Conservation (phyloP, 2,329 filamentous ascomycete genomes). For the Aspergillaceae sp. region DNA sequence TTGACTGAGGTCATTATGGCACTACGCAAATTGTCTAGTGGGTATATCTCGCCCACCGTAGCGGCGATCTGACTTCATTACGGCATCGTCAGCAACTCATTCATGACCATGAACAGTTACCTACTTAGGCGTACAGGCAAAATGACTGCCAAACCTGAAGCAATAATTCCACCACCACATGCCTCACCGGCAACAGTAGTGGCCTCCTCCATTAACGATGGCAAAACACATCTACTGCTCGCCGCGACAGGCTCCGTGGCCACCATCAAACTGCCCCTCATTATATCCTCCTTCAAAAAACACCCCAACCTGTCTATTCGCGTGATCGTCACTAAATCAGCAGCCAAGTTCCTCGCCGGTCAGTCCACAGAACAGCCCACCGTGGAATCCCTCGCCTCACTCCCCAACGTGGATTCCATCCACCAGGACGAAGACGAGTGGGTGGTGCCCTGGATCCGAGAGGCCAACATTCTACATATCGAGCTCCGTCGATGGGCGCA, state of each 20-base stretch:
- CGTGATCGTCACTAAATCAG: conserved; percentile 68
- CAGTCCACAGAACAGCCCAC: conserved; percentile 70
- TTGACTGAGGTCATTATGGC: too few species aligned
- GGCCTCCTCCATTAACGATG: conserved; percentile 10
- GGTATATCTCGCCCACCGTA: too few species aligned
- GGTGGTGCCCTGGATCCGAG: conserved; percentile 66
- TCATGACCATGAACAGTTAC: too few species aligned
- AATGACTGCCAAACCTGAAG: not conserved
- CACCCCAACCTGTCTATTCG: conserved; percentile 60
- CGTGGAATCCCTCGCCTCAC: conserved; percentile 47
- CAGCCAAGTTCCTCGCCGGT: conserved; percentile 65
- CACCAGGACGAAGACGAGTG: conserved; percentile 85
- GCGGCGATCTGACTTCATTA: too few species aligned
- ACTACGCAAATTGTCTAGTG: too few species aligned
- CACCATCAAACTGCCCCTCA: conserved; percentile 70
- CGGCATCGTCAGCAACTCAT: too few species aligned
- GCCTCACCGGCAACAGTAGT: not conserved
- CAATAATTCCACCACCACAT: not conserved
- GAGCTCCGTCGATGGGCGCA: conserved; percentile 77
- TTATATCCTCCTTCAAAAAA: conserved; percentile 44
- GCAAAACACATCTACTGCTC: conserved; percentile 40
- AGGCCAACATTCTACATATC: conserved; percentile 79
- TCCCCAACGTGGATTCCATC: conserved; percentile 69
- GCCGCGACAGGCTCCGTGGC: conserved; percentile 69
- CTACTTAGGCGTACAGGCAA: not conserved